Conservation (phyloP, 1,284 basidiomycete species). For the Ustanciosporium gigantosporum region DNA sequence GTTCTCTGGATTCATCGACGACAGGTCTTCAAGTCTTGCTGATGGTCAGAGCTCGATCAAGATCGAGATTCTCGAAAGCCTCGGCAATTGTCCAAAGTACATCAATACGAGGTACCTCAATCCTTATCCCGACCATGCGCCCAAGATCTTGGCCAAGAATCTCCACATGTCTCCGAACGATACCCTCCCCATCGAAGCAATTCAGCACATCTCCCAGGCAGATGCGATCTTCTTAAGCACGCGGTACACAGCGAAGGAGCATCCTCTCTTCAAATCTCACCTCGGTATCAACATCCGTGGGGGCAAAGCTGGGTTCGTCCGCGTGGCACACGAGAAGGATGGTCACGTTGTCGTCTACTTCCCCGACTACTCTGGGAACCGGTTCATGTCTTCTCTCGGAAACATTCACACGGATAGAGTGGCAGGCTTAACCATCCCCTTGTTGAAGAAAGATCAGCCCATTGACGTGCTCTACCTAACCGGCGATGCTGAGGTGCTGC, state of each 20-base stretch:
- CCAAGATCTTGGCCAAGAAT: conserved; percentile 7
- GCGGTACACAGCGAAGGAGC: conserved; percentile 11
- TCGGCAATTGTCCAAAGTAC: conserved; percentile 34
- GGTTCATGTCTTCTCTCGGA: conserved; percentile 32
- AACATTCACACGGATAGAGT: conserved; percentile 27
- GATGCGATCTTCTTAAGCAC: conserved; percentile 22
- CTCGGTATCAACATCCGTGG: conserved; percentile 32
- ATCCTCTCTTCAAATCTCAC: conserved; percentile 30
- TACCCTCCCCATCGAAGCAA: conserved; percentile 7
- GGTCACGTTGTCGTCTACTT: conserved; percentile 21
- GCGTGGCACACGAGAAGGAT: conserved; percentile 2
- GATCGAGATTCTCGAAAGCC: conserved; percentile 27
- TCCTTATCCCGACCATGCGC: conserved; percentile 5
- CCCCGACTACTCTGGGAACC: conserved; percentile 27
- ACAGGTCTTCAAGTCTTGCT: conserved; percentile 5
- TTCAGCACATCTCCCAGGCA: conserved; percentile 14
- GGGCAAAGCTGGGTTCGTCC: conserved; percentile 27
- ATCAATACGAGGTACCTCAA: conserved; percentile 19
- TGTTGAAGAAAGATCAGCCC: conserved; percentile 13
- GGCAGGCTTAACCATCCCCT: conserved; percentile 16
- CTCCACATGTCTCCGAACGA: conserved; percentile 3
- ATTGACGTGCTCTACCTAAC: conserved; percentile 34
- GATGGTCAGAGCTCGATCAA: conserved; percentile 8
- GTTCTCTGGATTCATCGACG: conserved; percentile 27
- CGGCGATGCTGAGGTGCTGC: conserved; percentile 12